Percentiles rank a stretch among this genome's conserved stretches.
These are phyloP conservation scores for Magnolia sinica DNA, from an alignment of 164 flowering plant species.

Conservation along the genomic window DNA sequence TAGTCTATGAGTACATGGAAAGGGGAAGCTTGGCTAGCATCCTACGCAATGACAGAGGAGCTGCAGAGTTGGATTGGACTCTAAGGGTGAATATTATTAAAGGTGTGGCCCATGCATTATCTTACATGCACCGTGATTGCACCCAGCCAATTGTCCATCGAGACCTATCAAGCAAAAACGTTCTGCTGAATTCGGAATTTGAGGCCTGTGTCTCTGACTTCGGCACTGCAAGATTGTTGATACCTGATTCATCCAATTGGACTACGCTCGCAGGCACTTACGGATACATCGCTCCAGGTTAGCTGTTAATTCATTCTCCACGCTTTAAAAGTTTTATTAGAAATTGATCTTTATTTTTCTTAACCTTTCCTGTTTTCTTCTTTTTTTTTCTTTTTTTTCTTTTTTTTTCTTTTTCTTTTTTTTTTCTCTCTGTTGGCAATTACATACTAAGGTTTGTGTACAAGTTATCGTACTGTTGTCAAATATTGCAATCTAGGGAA, in stretches of 20 bases:
- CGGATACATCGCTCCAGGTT: slow-evolving; percentile 24
- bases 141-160: slow-evolving; percentile 14
- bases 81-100: slow-evolving; percentile 10
- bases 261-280: slow-evolving; percentile 13
- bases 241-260: slow-evolving; percentile 12
- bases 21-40: slow-evolving; percentile 14
- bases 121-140: slow-evolving; percentile 22
- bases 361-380: too few relatives aligned
- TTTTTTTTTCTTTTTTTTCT: too few relatives aligned
- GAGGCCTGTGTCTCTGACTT: slow-evolving; percentile 21
- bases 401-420: too few relatives aligned
- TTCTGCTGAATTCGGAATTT: slow-evolving; percentile 7
- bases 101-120: slow-evolving; percentile 17
- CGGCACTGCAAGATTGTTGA: slow-evolving; percentile 15
- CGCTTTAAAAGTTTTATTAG: too few relatives aligned
- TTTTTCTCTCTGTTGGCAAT: too few relatives aligned
- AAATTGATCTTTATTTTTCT: too few relatives aligned
- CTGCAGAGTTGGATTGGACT: slow-evolving; percentile 10
- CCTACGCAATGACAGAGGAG: slow-evolving; percentile 1
- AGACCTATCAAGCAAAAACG: slow-evolving; percentile 15
- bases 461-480: too few relatives aligned
- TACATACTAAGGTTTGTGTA: too few relatives aligned
- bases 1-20: slow-evolving; percentile 17
- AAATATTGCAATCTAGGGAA: too few relatives aligned
- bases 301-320: not conserved